These are phyloP conservation scores for Sclerotinia glacialis DNA, from an alignment of 2,329 filamentous ascomycete genomes.

Conservation along the genomic window DNA sequence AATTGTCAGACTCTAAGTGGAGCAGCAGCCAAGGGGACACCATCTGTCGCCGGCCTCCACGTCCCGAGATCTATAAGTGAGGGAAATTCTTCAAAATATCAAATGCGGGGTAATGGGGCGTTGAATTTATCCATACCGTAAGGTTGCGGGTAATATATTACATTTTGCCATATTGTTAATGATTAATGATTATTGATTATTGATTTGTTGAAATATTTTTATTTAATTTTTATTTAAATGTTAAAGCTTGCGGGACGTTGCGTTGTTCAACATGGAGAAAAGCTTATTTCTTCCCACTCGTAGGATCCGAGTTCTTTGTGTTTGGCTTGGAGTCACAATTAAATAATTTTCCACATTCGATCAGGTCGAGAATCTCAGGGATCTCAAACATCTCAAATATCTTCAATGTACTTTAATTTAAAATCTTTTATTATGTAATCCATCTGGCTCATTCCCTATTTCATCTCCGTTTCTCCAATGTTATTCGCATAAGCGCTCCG, in stretches of 20 bases:
- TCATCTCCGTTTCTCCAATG: slow-evolving; percentile 12
- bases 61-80: slow-evolving; percentile 1
- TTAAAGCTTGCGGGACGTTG: neutral
- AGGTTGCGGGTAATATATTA: neutral
- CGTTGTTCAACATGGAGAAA: neutral
- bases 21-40: slow-evolving; percentile 13
- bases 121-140: slow-evolving; percentile 11
- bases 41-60: neutral
- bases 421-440: neutral
- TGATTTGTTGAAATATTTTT: neutral
- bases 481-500: slow-evolving; percentile 7
- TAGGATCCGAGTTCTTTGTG: neutral
- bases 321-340: neutral
- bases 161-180: neutral
- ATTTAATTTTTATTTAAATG: too few species aligned
- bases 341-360: neutral
- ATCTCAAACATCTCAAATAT: neutral
- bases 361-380: slow-evolving; percentile 13
- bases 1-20: slow-evolving; percentile 3
- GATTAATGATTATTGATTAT: too few species aligned
- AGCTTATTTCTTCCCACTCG: slow-evolving; percentile 12
- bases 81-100: neutral
- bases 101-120: slow-evolving; percentile 18
- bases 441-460: neutral
- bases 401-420: slow-evolving; percentile 4